phyloP scores from a whole-genome alignment of 1,284 basidiomycete genomes.

The Moniliella sp. region DNA sequence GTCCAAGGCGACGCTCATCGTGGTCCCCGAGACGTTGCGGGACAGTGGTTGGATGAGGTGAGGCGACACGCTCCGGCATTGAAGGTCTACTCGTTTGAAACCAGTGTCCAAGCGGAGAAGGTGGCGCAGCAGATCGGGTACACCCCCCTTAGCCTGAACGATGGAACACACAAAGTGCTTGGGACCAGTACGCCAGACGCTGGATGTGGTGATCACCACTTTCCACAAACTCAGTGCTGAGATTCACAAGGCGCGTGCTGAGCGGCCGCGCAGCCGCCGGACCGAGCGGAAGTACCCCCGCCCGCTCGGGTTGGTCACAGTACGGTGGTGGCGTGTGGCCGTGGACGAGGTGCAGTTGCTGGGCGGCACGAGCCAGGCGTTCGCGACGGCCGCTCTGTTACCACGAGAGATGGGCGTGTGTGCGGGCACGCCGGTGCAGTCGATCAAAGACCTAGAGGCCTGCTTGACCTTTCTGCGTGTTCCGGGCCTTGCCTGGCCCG shows the following conservation, averaged over 20 bases:
- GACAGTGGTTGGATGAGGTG: slow-evolving; percentile 71
- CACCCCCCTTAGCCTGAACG: too few relatives aligned
- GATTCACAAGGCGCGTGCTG: slow-evolving; percentile 11
- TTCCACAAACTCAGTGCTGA: slow-evolving; percentile 35
- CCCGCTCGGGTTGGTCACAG: slow-evolving; percentile 21
- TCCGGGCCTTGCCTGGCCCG: slow-evolving; percentile 1
- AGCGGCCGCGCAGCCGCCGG: slow-evolving; percentile 15
- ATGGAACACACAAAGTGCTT: too few relatives aligned
- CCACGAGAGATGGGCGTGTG: slow-evolving; percentile 61
- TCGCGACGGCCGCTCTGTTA: slow-evolving; percentile 46
- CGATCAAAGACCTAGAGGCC: slow-evolving; percentile 11
- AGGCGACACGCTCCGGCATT: slow-evolving; percentile 51
- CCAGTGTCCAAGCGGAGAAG: slow-evolving; percentile 10
- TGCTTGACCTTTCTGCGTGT: slow-evolving; percentile 20
- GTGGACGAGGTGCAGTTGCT: slow-evolving; percentile 74
- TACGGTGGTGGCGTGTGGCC: slow-evolving; percentile 52
- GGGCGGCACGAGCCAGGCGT: slow-evolving; percentile 9
- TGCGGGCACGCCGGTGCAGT: slow-evolving; percentile 42
- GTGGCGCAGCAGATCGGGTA: too few relatives aligned
- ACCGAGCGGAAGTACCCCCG: slow-evolving; percentile 22
- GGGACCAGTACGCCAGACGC: slow-evolving; percentile 35
- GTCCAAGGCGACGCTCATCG: slow-evolving; percentile 46
- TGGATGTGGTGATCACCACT: slow-evolving; percentile 39
- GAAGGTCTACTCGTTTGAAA: slow-evolving; percentile 49
- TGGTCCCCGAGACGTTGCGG: slow-evolving; percentile 57